A percentile compares a stretch with the other conserved stretches of the same genome.
phyloP scores from a whole-genome alignment of 495 filamentous ascomycete species.

The Tetracladium marchalianum region DNA sequence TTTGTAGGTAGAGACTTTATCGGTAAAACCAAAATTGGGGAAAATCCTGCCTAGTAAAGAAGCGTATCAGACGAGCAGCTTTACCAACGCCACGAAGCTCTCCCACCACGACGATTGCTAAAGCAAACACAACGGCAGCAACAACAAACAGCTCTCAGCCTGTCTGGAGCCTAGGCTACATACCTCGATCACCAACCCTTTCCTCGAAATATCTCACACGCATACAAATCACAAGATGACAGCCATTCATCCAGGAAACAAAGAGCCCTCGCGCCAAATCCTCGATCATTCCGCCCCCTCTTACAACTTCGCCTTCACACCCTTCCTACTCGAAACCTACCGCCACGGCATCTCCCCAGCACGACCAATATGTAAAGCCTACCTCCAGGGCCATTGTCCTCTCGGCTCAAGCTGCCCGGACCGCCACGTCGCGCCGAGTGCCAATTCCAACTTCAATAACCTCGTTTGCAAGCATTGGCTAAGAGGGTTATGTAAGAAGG shows the following conservation, averaged over 20 bases:
- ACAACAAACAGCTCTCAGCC: too few species aligned
- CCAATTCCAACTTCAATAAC: constrained; percentile 52
- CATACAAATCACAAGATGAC: too few species aligned
- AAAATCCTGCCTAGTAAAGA: too few species aligned
- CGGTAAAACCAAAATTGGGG: too few species aligned
- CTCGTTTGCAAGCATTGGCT: constrained; percentile 99
- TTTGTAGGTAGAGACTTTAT: too few species aligned
- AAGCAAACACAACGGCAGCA: too few species aligned
- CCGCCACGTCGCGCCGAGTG: constrained; percentile 39
- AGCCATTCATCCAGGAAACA: constrained; percentile 12
- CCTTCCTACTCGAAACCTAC: constrained; percentile 64
- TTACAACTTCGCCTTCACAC: constrained; percentile 64
- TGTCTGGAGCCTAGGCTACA: too few species aligned
- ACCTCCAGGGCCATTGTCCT: constrained; percentile 70
- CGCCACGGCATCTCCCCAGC: constrained; percentile 66
- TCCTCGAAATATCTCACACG: too few species aligned
- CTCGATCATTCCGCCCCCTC: constrained; percentile 41
- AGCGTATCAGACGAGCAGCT: too few species aligned
- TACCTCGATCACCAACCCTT: too few species aligned
- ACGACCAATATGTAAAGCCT: constrained; percentile 73
- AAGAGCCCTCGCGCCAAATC: constrained; percentile 31
- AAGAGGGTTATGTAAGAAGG: constrained; percentile 94
- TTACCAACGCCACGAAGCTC: too few species aligned
- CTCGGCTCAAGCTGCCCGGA: constrained; percentile 67
- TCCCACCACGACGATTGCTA: too few species aligned